phyloP scores from a whole-genome alignment of 257 asterid species.

The Perilla frutescens region DNA sequence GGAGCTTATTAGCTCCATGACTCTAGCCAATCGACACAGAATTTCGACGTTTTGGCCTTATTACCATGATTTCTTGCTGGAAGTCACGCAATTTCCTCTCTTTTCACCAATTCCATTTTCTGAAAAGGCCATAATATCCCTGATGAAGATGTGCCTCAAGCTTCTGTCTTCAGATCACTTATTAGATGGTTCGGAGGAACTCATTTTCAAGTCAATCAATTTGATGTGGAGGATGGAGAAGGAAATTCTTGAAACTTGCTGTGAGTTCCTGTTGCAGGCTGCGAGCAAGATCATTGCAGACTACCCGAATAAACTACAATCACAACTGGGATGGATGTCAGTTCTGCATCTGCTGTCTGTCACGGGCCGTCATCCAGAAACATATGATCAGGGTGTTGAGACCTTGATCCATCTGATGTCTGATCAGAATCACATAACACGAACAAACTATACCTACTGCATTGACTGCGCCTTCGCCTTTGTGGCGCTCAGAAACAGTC shows the following conservation, averaged over 20 bases:
- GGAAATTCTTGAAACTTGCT: constrained; percentile 83
- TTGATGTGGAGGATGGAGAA: constrained; percentile 87
- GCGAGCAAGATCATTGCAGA: constrained; percentile 64
- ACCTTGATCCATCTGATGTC: constrained; percentile 65
- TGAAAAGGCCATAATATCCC: constrained; percentile 72
- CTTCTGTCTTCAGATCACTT: constrained; percentile 57
- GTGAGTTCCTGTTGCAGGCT: constrained; percentile 64
- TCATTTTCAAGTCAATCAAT: constrained; percentile 76
- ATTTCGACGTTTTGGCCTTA: constrained; percentile 76
- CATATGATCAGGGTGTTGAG: constrained; percentile 79
- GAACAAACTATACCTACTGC: constrained; percentile 68
- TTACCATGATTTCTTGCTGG: constrained; percentile 76
- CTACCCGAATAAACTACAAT: constrained; percentile 65
- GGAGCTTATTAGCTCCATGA: constrained; percentile 67
- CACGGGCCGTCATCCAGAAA: constrained; percentile 90
- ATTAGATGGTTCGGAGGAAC: constrained; percentile 66
- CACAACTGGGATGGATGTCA: constrained; percentile 81
- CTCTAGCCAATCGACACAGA: constrained; percentile 64
- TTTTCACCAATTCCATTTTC: constrained; percentile 79
- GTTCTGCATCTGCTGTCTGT: constrained; percentile 73
- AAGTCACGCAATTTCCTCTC: constrained; percentile 77
- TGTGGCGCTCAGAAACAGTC: constrained; percentile 80
- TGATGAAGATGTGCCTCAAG: constrained; percentile 69
- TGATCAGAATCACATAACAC: constrained; percentile 51
- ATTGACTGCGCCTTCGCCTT: constrained; percentile 87